Evolutionary conservation across 768 basidiomycete species (phyloP).

Genomic region (Hemileccinum impolitum): DNA sequence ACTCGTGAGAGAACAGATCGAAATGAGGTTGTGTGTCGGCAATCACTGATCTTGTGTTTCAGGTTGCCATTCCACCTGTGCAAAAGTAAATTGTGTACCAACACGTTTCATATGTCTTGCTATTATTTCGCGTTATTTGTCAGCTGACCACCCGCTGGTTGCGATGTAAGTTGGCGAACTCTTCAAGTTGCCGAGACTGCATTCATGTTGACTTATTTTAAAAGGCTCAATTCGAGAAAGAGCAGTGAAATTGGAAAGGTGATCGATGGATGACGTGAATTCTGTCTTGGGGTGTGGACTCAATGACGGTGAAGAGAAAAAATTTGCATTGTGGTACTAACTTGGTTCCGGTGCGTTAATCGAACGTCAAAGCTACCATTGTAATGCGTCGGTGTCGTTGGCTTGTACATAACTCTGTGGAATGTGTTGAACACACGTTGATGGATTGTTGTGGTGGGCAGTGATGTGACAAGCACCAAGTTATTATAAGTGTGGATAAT

Average conservation of each 20-base stretch:
- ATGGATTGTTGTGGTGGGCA: background rate
- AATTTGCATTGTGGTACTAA: background rate
- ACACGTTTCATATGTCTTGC: slow-evolving; percentile 1
- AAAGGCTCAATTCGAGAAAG: slow-evolving; percentile 6
- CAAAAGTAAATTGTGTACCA: slow-evolving; percentile 7
- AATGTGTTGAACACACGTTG: background rate
- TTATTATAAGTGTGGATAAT: background rate
- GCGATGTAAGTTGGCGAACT: slow-evolving; percentile 5
- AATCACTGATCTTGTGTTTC: background rate
- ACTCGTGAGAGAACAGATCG: slow-evolving; percentile 5
- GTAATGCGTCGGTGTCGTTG: too few relatives aligned
- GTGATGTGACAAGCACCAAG: slow-evolving; percentile 4
- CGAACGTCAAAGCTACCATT: background rate
- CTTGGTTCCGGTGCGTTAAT: too few relatives aligned
- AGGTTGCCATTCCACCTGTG: slow-evolving; percentile 9
- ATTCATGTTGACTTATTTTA: background rate
- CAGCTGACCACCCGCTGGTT: slow-evolving; percentile 1
- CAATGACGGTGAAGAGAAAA: background rate
- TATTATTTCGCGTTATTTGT: background rate
- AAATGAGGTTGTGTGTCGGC: background rate
- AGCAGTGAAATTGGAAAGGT: background rate
- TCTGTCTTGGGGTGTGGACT: background rate
- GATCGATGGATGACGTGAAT: background rate
- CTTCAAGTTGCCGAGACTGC: background rate
- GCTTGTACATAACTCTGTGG: background rate